phyloP scores from a whole-genome alignment of 495 filamentous ascomycete genomes.

The Coniosporium apollinis region DNA sequence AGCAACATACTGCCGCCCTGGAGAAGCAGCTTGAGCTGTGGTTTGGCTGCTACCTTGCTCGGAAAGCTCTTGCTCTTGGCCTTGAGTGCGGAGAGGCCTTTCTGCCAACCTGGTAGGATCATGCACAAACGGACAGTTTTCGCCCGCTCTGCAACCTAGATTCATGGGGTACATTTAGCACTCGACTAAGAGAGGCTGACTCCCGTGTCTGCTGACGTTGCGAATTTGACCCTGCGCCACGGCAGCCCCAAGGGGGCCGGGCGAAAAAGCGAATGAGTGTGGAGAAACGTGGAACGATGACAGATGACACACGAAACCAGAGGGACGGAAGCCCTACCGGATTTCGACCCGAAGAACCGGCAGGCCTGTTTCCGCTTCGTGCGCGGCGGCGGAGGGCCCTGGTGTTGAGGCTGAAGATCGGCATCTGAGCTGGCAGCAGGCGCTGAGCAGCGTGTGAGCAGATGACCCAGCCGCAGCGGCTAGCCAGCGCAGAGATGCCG shows the following conservation, averaged over 20 bases:
- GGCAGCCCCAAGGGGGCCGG: no score
- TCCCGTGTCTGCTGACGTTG: no score
- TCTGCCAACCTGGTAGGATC: neutral
- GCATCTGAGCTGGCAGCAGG: no score
- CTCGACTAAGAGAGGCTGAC: no score
- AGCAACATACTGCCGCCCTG: slow-evolving; percentile 7
- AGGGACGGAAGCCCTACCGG: slow-evolving; percentile 20
- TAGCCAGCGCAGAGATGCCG: slow-evolving; percentile 2
- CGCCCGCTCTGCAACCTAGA: slow-evolving; percentile 20
- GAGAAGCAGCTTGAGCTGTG: slow-evolving; percentile 1
- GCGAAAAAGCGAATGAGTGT: no score
- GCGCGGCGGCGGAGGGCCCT: slow-evolving; percentile 8
- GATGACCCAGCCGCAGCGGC: slow-evolving; percentile 2
- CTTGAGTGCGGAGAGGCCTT: no score
- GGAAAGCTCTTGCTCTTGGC: no score
- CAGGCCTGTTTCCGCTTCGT: slow-evolving; percentile 12
- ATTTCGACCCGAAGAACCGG: slow-evolving; percentile 16
- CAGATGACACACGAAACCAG: no score
- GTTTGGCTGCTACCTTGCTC: no score
- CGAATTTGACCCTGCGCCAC: no score
- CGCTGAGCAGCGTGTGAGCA: slow-evolving; percentile 5
- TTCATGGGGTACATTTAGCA: no score
- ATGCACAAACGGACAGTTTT: slow-evolving; percentile 20
- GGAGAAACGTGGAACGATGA: no score
- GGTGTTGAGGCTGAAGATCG: slow-evolving; percentile 1